Conservation (phyloP, 805 yeast genomes). For the Saccharomyces cerevisiae region DNA sequence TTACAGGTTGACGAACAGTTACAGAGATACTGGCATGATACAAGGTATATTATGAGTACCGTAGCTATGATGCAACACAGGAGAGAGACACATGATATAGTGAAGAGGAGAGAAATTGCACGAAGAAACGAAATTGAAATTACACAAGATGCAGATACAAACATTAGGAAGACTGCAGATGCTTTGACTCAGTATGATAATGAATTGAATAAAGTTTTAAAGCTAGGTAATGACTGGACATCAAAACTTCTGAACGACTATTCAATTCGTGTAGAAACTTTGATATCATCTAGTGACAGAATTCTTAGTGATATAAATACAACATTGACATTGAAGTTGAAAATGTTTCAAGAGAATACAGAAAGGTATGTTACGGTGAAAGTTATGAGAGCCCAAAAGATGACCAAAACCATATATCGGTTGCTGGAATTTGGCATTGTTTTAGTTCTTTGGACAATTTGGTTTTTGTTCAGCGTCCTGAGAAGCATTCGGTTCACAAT, state of each 20-base stretch:
- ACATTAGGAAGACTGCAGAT: conserved; percentile 12
- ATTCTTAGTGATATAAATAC: conserved; percentile 69
- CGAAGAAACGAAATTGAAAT: conserved; percentile 13
- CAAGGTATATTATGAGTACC: conserved; percentile 20
- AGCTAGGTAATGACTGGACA: conserved; percentile 28
- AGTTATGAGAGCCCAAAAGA: conserved; percentile 18
- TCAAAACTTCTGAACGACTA: conserved; percentile 29
- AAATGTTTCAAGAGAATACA: conserved; percentile 28
- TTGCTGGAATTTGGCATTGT: conserved; percentile 25
- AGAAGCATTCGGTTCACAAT: conserved; percentile 13
- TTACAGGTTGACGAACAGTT: conserved; percentile 17
- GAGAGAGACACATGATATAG: conserved; percentile 19
- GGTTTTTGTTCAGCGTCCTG: conserved; percentile 23
- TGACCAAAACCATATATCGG: conserved; percentile 18
- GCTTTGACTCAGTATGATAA: conserved; percentile 16
- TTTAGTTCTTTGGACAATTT: conserved; percentile 23
- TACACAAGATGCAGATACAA: conserved; percentile 12
- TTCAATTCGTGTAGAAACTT: conserved; percentile 49
- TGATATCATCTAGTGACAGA: conserved; percentile 57
- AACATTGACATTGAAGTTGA: conserved; percentile 52
- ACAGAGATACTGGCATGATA: conserved; percentile 21
- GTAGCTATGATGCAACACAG: conserved; percentile 22
- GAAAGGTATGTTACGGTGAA: conserved; percentile 23
- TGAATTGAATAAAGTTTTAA: conserved; percentile 22
- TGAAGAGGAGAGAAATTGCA: conserved; percentile 14